phyloP scores from a whole-genome alignment of 441 rosid genomes.

The Melastoma candidum region DNA sequence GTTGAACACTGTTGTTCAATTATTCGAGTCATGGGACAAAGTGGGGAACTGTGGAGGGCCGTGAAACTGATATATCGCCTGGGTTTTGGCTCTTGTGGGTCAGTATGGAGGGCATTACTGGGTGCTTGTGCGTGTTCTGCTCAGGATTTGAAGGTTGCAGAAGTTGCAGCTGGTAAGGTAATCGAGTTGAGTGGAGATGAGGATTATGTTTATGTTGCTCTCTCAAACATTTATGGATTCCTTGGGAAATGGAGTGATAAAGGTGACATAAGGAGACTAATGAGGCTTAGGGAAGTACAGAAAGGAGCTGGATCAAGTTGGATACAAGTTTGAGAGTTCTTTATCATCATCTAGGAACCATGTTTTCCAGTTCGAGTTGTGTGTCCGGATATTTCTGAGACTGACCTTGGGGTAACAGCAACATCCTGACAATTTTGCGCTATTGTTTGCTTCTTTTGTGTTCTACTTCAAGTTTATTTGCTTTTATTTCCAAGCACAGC shows the following conservation, averaged over 20 bases:
- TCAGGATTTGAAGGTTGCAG: conserved; percentile 31
- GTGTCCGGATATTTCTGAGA: too few species aligned
- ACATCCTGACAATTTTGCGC: too few species aligned
- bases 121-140: conserved; percentile 32
- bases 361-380: too few species aligned
- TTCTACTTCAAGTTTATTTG: too few species aligned
- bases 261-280: conserved; percentile 30
- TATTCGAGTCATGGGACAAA: conserved; percentile 36
- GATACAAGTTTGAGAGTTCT: conserved; percentile 21
- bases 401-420: too few species aligned
- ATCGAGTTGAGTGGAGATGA: conserved; percentile 28
- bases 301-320: conserved; percentile 46
- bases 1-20: conserved; percentile 46
- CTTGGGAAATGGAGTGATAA: conserved; percentile 41
- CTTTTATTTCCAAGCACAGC: too few species aligned
- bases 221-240: conserved; percentile 39
- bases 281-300: conserved; percentile 35
- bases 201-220: conserved; percentile 36
- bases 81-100: conserved; percentile 25
- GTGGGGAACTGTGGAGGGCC: conserved; percentile 30
- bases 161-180: conserved; percentile 28
- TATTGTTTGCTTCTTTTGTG: too few species aligned
- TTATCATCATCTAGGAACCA: too few species aligned
- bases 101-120: conserved; percentile 51
- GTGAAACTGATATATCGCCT: conserved; percentile 25